Conservation (phyloP, 176 grass and related monocot genomes). For the Juncus inflexus region DNA sequence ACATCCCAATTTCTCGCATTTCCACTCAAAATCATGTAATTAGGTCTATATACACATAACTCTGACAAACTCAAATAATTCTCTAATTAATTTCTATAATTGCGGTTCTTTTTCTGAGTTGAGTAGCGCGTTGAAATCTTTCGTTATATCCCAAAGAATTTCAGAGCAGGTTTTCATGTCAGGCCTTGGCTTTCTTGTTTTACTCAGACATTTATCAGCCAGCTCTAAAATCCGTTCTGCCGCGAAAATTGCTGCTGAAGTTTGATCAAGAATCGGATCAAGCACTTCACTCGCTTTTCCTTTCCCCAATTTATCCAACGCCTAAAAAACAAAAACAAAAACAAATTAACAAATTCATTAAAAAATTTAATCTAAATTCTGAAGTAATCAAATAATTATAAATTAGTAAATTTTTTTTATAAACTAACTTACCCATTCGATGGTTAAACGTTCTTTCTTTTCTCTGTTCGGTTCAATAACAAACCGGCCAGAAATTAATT, state of each 20-base stretch:
- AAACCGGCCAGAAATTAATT: slow-evolving; percentile 31
- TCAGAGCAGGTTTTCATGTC: slow-evolving; percentile 63
- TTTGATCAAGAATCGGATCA: slow-evolving; percentile 45
- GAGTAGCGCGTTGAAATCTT: slow-evolving; percentile 14
- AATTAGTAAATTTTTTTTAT: too few species aligned
- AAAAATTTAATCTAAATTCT: slow-evolving; percentile 1
- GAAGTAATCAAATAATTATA: neutral
- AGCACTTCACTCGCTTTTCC: slow-evolving; percentile 49
- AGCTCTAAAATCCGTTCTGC: slow-evolving; percentile 65
- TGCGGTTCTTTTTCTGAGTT: slow-evolving; percentile 2
- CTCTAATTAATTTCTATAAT: slow-evolving; percentile 9
- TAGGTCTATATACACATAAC: neutral
- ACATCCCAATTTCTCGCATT: neutral
- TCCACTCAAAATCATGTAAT: slow-evolving; percentile 1
- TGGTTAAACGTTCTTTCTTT: slow-evolving; percentile 55
- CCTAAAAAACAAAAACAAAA: slow-evolving; percentile 20
- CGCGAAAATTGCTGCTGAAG: slow-evolving; percentile 26
- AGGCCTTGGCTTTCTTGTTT: slow-evolving; percentile 43
- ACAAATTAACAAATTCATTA: neutral
- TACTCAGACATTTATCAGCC: slow-evolving; percentile 52
- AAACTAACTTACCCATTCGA: slow-evolving; percentile 53
- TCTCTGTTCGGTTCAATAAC: slow-evolving; percentile 67
- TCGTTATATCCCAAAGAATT: slow-evolving; percentile 52
- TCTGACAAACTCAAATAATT: neutral
- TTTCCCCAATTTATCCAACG: slow-evolving; percentile 39